Evolutionary conservation across 495 filamentous ascomycete species (phyloP).

Genomic region (Podospora pseudoanserina): DNA sequence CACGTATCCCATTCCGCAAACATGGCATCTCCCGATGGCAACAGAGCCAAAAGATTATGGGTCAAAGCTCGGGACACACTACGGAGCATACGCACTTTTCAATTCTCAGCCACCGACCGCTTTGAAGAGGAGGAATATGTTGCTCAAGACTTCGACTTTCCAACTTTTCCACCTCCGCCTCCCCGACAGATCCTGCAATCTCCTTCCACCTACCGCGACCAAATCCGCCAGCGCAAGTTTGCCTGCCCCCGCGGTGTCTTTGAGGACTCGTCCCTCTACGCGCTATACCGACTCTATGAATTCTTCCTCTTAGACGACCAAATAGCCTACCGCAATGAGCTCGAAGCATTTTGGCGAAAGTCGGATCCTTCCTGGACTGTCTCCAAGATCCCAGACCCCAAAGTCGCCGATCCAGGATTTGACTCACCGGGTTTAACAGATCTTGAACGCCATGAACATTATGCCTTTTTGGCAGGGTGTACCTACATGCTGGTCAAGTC

Average conservation of each 20-base stretch:
- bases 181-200: not conserved
- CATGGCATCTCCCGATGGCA: not conserved
- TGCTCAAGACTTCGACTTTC: not conserved
- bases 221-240: conserved; percentile 7
- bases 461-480: not conserved
- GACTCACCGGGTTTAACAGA: not conserved
- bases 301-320: not conserved
- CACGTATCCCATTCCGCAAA: not conserved
- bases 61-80: not conserved
- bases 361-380: not conserved
- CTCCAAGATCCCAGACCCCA: not conserved
- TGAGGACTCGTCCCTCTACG: conserved; percentile 8
- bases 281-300: not conserved
- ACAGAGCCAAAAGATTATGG: not conserved
- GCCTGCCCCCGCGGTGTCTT: conserved; percentile 1
- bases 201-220: not conserved
- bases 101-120: no score
- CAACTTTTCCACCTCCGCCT: not conserved
- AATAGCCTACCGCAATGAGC: not conserved
- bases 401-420: not conserved
- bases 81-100: not conserved
- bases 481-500: not conserved
- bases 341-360: not conserved
- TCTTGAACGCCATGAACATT: not conserved
- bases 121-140: not conserved